phyloP scores from a whole-genome alignment of 495 filamentous ascomycete genomes.

The Emericellopsis terricola region DNA sequence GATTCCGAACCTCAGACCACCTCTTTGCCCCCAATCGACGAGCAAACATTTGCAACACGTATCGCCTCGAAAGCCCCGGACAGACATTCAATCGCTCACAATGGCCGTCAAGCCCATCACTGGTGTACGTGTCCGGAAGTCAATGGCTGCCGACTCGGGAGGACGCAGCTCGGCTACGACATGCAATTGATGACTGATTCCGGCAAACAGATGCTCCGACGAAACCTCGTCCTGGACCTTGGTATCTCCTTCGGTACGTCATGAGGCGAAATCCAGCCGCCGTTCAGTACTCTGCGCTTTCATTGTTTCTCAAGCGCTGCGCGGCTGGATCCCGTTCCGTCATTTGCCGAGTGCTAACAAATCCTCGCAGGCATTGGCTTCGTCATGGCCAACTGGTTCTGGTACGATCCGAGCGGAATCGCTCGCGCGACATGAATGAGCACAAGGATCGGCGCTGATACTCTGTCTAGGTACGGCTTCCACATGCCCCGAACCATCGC shows the following conservation, averaged over 20 bases:
- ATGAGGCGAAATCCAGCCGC: conserved; percentile 1
- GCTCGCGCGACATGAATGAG: not conserved
- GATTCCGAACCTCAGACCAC: not conserved
- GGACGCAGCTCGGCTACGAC: not conserved
- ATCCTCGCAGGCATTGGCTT: conserved; percentile 23
- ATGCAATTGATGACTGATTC: conserved; percentile 5
- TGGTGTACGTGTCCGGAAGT: conserved; percentile 14
- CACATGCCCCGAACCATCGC: conserved; percentile 30
- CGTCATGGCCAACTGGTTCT: conserved; percentile 23
- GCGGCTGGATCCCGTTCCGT: no score
- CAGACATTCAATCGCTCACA: conserved; percentile 9
- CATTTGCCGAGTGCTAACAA: no score
- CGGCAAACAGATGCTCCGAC: conserved; percentile 27
- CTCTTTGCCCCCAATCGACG: conserved; percentile 3
- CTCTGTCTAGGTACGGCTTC: conserved; percentile 27
- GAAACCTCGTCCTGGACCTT: conserved; percentile 27
- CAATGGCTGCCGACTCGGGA: conserved; percentile 3
- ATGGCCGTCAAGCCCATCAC: conserved; percentile 26
- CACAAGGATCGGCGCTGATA: conserved; percentile 5
- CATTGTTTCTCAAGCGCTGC: no score
- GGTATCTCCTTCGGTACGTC: conserved; percentile 24
- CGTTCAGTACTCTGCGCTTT: no score
- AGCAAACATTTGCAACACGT: no score
- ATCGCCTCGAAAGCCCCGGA: not conserved
- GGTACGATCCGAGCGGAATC: conserved; percentile 14